Conservation (phyloP, 805 yeast genomes). For the Ogataea degrootiae region DNA sequence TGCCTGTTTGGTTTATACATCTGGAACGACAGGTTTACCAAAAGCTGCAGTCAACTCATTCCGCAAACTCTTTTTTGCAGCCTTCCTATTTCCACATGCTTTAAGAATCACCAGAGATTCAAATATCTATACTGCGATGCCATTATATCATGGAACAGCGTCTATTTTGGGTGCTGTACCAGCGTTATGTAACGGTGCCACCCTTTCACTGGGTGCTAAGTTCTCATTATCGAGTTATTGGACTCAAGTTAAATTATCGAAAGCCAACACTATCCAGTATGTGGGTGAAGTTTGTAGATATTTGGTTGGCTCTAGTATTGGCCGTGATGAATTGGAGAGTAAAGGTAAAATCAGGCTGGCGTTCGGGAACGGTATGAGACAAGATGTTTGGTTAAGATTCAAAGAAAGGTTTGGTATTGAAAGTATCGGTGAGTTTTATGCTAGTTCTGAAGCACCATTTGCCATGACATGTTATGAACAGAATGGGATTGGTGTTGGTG, state of each 20-base stretch:
- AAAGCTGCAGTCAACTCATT: constrained; percentile 92
- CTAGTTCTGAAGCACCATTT: constrained; percentile 88
- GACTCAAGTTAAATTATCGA: constrained; percentile 72
- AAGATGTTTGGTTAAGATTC: constrained; percentile 82
- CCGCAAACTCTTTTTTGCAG: constrained; percentile 75
- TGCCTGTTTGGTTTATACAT: constrained; percentile 75
- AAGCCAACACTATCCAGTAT: constrained; percentile 81
- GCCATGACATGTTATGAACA: constrained; percentile 78
- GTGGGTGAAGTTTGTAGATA: constrained; percentile 96
- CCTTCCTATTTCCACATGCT: constrained; percentile 63
- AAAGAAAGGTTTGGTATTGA: constrained; percentile 70
- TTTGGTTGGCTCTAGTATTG: constrained; percentile 51
- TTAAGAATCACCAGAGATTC: constrained; percentile 52
- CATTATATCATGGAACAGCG: constrained; percentile 92
- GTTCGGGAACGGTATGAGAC: constrained; percentile 85
- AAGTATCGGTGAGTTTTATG: constrained; percentile 86
- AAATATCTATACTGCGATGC: constrained; percentile 86
- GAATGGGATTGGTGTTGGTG: constrained; percentile 65
- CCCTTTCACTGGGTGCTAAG: constrained; percentile 72
- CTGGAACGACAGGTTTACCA: constrained; percentile 94
- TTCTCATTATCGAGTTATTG: constrained; percentile 83
- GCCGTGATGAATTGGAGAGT: constrained; percentile 20
- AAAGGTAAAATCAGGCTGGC: constrained; percentile 53
- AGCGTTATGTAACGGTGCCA: constrained; percentile 52
- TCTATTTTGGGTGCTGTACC: constrained; percentile 82